Conservation (phyloP, 257 asterid species). For the Pogostemon cablin region DNA sequence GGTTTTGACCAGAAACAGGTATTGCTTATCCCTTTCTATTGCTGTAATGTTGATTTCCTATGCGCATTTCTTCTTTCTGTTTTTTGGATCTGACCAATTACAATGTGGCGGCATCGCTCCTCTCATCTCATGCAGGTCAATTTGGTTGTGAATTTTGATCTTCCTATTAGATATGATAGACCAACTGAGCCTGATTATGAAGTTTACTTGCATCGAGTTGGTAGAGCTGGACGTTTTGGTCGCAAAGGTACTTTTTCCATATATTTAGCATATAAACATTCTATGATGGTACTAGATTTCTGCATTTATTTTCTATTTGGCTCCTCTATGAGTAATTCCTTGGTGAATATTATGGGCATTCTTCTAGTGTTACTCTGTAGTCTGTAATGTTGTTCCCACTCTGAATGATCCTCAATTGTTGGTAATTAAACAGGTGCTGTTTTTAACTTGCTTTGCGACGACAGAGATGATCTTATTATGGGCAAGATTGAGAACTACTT, state of each 20-base stretch:
- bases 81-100: slow-evolving; percentile 5
- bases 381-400: neutral
- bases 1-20: slow-evolving; percentile 97
- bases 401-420: neutral
- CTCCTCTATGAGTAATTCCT: neutral
- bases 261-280: neutral
- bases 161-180: slow-evolving; percentile 52
- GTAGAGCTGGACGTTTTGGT: slow-evolving; percentile 99
- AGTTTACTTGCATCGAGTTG: slow-evolving; percentile 92
- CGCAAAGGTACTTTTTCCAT: slow-evolving; percentile 68
- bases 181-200: slow-evolving; percentile 80
- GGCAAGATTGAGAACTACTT: slow-evolving; percentile 69
- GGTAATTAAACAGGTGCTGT: slow-evolving; percentile 45
- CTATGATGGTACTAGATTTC: neutral
- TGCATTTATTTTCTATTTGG: neutral
- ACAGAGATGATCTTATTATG: slow-evolving; percentile 41
- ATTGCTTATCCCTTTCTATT: slow-evolving; percentile 13
- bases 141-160: slow-evolving; percentile 88
- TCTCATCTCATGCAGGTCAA: slow-evolving; percentile 60
- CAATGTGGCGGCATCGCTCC: neutral
- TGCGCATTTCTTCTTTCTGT: neutral
- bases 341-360: neutral
- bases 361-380: neutral
- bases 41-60: neutral
- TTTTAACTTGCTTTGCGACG: slow-evolving; percentile 41